Conservation (phyloP, 106 monocot species). For the Amphibolis antarctica region DNA sequence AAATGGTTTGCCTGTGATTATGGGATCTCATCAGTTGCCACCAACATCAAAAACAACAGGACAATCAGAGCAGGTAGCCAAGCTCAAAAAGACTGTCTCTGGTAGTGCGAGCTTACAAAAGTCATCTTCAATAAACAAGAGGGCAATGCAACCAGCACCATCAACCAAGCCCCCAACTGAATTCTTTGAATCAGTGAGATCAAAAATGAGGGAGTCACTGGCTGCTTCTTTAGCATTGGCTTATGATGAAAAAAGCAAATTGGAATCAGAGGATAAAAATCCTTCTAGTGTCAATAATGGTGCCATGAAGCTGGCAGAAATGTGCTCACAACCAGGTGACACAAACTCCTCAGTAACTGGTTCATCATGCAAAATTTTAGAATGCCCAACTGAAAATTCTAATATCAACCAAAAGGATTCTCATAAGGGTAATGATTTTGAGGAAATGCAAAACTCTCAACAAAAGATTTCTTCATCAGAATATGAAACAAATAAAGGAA, state of each 20-base stretch:
- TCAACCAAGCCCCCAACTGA: conserved; percentile 28
- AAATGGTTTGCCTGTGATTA: conserved; percentile 4
- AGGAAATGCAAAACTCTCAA: conserved; percentile 5
- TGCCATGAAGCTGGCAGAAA: background rate
- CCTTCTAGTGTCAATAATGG: background rate
- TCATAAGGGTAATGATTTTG: conserved; percentile 10
- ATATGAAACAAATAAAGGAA: conserved; percentile 13
- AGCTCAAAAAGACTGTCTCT: conserved; percentile 12
- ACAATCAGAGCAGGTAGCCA: conserved; percentile 30
- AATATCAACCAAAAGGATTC: background rate
- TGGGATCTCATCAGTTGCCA: background rate
- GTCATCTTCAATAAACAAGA: conserved; percentile 29
- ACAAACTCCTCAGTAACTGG: background rate
- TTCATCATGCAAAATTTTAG: conserved; percentile 2
- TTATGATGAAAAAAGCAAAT: conserved; percentile 31
- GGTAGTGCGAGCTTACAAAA: conserved; percentile 14
- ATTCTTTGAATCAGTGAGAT: conserved; percentile 53
- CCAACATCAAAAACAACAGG: conserved; percentile 21
- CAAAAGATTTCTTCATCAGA: conserved; percentile 11
- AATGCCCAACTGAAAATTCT: conserved; percentile 8
- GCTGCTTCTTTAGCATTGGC: conserved; percentile 37
- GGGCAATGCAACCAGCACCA: conserved; percentile 14
- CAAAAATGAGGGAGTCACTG: conserved; percentile 66
- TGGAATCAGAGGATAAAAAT: conserved; percentile 15
- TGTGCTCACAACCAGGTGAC: conserved; percentile 4